Conservation (phyloP, 306 rosid genomes). For the cucumber (Cucumis sativus) region DNA sequence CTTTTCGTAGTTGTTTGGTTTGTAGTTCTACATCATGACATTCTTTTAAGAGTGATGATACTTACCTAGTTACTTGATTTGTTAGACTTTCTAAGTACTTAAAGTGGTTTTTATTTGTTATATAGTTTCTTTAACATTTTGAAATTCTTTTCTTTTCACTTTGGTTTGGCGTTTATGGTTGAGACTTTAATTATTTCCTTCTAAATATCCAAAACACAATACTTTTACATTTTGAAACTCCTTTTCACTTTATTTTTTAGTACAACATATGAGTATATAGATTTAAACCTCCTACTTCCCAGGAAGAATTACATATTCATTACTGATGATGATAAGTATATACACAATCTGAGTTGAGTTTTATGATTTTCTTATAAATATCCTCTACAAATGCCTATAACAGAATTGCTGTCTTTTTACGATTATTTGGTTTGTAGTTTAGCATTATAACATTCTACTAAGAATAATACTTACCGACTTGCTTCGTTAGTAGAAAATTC, state of each 20-base stretch:
- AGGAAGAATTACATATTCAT: too few species aligned
- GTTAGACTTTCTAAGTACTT: neutral
- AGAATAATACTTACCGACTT: too few species aligned
- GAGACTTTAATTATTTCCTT: neutral
- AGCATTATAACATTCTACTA: too few species aligned
- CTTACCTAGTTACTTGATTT: neutral
- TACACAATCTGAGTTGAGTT: neutral
- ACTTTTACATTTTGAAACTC: neutral
- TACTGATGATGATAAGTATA: neutral
- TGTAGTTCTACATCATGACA: neutral
- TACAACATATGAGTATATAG: too few species aligned
- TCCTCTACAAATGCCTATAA: neutral
- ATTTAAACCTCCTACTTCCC: too few species aligned
- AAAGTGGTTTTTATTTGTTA: too few species aligned
- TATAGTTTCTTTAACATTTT: too few species aligned
- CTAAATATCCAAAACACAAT: neutral
- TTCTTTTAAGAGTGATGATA: neutral
- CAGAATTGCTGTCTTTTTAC: too few species aligned
- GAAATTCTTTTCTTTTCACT: neutral
- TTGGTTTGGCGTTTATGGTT: neutral
- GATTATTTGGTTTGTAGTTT: too few species aligned
- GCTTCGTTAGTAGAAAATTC: too few species aligned
- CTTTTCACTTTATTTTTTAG: neutral
- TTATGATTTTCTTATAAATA: neutral
- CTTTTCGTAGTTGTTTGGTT: neutral